These are phyloP conservation scores for Botrytis porri DNA, from an alignment of 2,329 filamentous ascomycete species.

Conservation along the genomic window DNA sequence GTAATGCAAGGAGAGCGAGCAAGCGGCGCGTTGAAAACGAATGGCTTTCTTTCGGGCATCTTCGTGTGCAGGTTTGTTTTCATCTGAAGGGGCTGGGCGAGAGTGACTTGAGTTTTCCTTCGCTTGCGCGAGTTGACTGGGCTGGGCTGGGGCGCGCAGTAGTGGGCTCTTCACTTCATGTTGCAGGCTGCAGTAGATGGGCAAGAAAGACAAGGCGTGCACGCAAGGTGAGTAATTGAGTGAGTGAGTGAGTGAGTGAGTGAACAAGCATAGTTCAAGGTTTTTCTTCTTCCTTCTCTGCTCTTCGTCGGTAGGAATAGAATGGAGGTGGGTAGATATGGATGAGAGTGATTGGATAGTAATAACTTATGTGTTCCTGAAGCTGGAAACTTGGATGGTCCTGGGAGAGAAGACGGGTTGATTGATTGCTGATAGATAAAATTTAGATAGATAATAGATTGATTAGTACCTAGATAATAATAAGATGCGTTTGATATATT, in stretches of 20 bases:
- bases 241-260: background rate
- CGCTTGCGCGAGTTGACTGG: slow-evolving; percentile 3
- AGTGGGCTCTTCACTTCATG: background rate
- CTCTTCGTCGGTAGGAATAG: background rate
- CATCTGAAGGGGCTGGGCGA: background rate
- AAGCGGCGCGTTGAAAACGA: background rate
- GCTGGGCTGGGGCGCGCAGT: background rate
- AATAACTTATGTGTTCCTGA: background rate
- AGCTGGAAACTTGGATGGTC: background rate
- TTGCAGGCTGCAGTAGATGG: background rate
- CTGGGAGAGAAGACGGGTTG: background rate
- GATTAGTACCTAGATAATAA: background rate
- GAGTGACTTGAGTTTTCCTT: background rate
- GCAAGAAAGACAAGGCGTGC: background rate
- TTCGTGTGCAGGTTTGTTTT: background rate
- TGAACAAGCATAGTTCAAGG: background rate
- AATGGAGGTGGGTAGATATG: background rate
- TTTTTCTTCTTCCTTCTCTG: background rate
- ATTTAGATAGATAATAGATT: background rate
- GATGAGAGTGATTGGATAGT: background rate
- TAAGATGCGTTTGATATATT: slow-evolving; percentile 3
- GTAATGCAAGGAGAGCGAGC: background rate
- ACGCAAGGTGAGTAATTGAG: background rate
- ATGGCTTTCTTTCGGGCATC: background rate
- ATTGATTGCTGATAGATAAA: background rate